Evolutionary conservation across 176 grass and related monocot genomes (phyloP), one percentile per base, ranked within the genome.

Genomic region (Carex cristatella): DNA sequence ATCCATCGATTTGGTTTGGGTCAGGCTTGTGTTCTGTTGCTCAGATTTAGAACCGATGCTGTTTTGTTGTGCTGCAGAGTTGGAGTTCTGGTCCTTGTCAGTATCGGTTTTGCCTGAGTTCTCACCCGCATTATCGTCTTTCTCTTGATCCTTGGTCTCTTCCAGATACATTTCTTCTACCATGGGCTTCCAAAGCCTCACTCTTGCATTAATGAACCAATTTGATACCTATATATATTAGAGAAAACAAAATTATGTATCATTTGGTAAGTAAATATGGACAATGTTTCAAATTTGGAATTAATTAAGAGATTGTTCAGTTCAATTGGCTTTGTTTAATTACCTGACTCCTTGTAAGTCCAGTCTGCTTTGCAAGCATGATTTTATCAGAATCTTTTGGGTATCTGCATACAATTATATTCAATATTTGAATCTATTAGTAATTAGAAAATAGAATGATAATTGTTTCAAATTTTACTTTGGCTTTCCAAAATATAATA

Each of bases 111-210:
- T 98, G 75, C 88, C 88, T 6, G 84, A 83, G 54, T 87, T 93
- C 0, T 87, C 91, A 0, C 87, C 86, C 1, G 81, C 86, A 65
- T 65, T 59, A 28, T 11, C 82, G 54, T 62, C 88, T 15, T 60
- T 90, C 37, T 92, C 87, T 75, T 90, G 86, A 49, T 96, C 90
- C 81, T 96, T 99, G 66, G 90, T 92, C 88, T 99, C 93, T 85
- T 99, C 97, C 18, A 88, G 51, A 82, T 99, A 99, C 97, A 99
- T 99, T 84, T 99, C 93, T 87, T 99, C 97, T 89, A 99, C 97
- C 97, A 99, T 99, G 3, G 97, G 97, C 88, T 99, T 99, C 97
- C 97, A 99, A 35, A 99, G 86, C 79, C 97, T 64, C 58, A 99
- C 97, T 83, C 97, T 91, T 61, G 97, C 97, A 60, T 99, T 99